Conservation (phyloP, 2,329 filamentous ascomycete genomes). For the Zymoseptoria ardabiliae region DNA sequence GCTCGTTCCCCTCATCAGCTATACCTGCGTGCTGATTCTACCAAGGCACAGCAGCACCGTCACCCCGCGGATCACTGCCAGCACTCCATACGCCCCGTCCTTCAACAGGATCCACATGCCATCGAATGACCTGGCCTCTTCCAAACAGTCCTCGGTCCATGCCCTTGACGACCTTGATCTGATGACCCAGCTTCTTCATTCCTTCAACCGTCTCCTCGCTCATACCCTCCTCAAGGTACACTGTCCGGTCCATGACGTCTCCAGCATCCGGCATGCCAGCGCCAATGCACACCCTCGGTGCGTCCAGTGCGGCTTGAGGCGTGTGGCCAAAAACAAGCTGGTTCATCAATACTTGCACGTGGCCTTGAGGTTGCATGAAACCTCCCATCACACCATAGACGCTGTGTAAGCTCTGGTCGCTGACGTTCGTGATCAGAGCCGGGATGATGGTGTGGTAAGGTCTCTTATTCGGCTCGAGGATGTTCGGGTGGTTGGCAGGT, state of each 20-base stretch:
- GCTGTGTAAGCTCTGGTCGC: conserved; percentile 67
- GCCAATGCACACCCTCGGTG: conserved; percentile 82
- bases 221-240: conserved; percentile 81
- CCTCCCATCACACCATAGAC: conserved; percentile 97
- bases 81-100: conserved; percentile 71
- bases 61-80: conserved; percentile 80
- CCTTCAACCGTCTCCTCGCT: conserved; percentile 58
- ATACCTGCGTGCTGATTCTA: background rate
- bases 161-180: conserved; percentile 61
- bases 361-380: conserved; percentile 97
- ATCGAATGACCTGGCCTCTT: conserved; percentile 76
- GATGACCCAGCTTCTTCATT: conserved; percentile 63
- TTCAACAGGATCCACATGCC: conserved; percentile 60
- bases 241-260: conserved; percentile 52
- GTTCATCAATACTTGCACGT: conserved; percentile 86
- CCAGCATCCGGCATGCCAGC: conserved; percentile 59
- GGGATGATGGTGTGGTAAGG: conserved; percentile 99
- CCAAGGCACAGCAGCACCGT: conserved; percentile 59
- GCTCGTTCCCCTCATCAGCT: background rate
- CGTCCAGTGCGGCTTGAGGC: conserved; percentile 83
- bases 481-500: conserved; percentile 63
- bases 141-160: conserved; percentile 66
- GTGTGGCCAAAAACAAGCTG: conserved; percentile 75
- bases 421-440: conserved; percentile 71
- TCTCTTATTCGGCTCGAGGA: conserved; percentile 70